Base-by-base conservation (phyloP, 441 rosid genomes). In the Populus hybrid region DNA sequence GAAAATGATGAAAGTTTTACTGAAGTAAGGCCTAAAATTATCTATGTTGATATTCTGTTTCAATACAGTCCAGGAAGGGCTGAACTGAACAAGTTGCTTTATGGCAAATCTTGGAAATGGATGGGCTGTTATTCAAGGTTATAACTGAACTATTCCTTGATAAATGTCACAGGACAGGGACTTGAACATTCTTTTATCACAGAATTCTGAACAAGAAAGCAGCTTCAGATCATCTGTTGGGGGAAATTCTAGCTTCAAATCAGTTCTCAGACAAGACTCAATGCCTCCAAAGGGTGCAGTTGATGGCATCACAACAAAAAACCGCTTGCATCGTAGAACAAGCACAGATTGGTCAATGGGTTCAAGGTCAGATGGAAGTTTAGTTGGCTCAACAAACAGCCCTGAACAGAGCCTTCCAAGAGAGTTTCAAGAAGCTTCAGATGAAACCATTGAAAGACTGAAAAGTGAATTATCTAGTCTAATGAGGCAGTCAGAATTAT, bases 341-440 rank as follows among this genome's bases (percentile, higher is more conserved):
- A 86, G 89, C 75, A 93, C 99, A 18, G 98, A 93, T 68, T 95
- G 97, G 99, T 95, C 97, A 54, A 78, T 86, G 67, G 90, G 93
- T 75, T 94, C 98, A 69, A 93, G 84, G 69, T 95, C 97, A 5
- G 95, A 92, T 67, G 87, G 81, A 77, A 93, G 98, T 16, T 66
- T 91, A 67, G 85, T 93, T 40, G 92, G 92, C 85, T 94, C 89
- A 66, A 92, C 87, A 72, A 88, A 92, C 84, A 87, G 90, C 81
- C 93, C 91, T 63, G 94, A 88, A 73, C 79, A 91, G 42, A 84
- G 88, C 81, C 81, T 91, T 21, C 88, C 89, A 2, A 85, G 88
- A 72, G 90, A 89, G 73, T 40, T 84, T 86, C 87, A 87, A 4
- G 90, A 77, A 3, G 84, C 86, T 71, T 88, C 92, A 72, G 91